Conservation (phyloP, 345 rosid genomes). For the Heritiera littoralis region DNA sequence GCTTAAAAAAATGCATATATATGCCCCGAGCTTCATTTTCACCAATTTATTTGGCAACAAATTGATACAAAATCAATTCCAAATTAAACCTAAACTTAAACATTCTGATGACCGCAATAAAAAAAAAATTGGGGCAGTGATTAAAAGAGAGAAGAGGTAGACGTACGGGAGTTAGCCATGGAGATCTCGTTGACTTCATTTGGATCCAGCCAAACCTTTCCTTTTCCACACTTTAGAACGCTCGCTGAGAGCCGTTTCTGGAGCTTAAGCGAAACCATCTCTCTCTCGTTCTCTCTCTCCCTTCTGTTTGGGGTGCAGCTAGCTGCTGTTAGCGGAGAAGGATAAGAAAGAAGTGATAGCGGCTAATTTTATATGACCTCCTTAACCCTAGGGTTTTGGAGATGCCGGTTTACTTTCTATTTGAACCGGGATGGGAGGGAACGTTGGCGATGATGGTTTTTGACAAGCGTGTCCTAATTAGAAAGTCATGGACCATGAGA, state of each 20-base stretch:
- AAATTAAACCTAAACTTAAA: neutral
- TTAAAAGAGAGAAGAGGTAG: neutral
- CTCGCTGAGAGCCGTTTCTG: constrained; percentile 29
- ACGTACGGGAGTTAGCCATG: constrained; percentile 29
- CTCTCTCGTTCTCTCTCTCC: constrained; percentile 2
- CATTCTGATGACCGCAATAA: neutral
- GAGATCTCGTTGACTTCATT: constrained; percentile 28
- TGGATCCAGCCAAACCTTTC: constrained; percentile 30
- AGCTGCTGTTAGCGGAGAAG: neutral
- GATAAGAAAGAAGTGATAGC: neutral
- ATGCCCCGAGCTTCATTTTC: neutral
- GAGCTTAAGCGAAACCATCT: constrained; percentile 30
- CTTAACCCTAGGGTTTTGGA: constrained; percentile 21
- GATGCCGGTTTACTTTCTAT: neutral
- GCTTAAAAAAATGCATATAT: neutral
- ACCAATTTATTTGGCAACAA: neutral
- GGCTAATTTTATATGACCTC: neutral
- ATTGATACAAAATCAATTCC: neutral
- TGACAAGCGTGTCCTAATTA: neutral
- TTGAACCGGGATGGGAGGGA: neutral
- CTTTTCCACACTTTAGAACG: constrained; percentile 25
- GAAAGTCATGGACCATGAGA: neutral
- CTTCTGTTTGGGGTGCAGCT: neutral
- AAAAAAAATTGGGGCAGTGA: neutral
- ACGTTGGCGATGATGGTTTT: neutral